Base-by-base conservation (phyloP, 2,329 filamentous ascomycete genomes). In the Paraconiothyrium sp. region DNA sequence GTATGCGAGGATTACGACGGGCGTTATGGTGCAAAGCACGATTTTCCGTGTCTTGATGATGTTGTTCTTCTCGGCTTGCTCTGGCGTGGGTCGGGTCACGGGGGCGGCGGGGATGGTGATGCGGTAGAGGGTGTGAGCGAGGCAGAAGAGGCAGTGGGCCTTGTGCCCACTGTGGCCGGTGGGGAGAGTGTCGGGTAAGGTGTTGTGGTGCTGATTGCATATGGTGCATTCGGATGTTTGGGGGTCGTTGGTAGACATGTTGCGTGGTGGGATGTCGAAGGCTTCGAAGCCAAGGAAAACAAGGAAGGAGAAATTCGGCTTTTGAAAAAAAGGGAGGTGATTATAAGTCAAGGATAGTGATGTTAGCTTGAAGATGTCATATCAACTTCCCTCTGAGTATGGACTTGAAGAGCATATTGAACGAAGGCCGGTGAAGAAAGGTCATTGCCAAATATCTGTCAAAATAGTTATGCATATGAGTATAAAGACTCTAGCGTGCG, bases 211-310 rank as follows among this genome's bases (percentile, higher is more conserved):
- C 14, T 43, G 13, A 3, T 20, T 10, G 51, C 51, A 54, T 4
- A 20, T 54, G 10, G 51, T 54, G 37, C 51, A 54, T 43, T 54
- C 24, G 51, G 44, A 54, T 32, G 49, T 52, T 52, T 52, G 27
- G 27, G 4, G 27, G 2, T 30, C 27, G 27, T 30, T 30, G 6
- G 27, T 30, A 6, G 27, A 30, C 27, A 30, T 30, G 2, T 4
- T 30, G 27, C 1, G 27, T 30, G 27, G 27, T 6, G 27, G 6
- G 27, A 30, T 30, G 27, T 30, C 27, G 27, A 30, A 30, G 27
- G 27, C 6, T 20, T 20, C 20, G 20, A 20, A 20, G 20, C 20
- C 1, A 20, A n/a, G n/a, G n/a, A n/a, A n/a, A 20, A 20, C 20
- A 20, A 20, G 20, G 20, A 1, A 20, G 20, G 20, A 20, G 20